Evolutionary conservation across 2,329 filamentous ascomycete species (phyloP).

Genomic region (Cordyceps militaris): DNA sequence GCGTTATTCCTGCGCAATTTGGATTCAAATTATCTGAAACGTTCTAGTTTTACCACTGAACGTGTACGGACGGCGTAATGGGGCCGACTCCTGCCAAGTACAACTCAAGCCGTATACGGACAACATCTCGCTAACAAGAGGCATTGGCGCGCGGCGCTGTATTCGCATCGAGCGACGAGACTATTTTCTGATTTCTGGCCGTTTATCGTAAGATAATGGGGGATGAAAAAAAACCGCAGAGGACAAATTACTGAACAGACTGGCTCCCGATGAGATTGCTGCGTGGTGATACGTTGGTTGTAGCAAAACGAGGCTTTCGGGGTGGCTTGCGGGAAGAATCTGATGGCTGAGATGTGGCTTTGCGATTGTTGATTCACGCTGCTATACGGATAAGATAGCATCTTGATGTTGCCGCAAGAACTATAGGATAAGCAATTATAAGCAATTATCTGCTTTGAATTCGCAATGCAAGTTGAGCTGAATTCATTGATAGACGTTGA

Average conservation of each 20-base stretch:
- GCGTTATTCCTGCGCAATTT: neutral
- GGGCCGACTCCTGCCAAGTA: neutral
- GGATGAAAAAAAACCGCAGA: neutral
- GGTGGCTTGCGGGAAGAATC: neutral
- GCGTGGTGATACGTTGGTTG: neutral
- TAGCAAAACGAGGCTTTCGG: neutral
- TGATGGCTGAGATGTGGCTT: neutral
- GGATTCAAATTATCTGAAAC: neutral
- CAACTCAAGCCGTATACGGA: neutral
- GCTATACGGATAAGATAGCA: neutral
- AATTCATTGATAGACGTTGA: no score
- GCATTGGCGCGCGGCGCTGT: neutral
- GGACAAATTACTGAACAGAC: neutral
- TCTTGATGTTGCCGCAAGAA: no score
- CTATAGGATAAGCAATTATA: no score
- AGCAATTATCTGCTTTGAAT: no score
- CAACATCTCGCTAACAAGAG: neutral
- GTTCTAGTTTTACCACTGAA: neutral
- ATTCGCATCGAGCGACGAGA: neutral
- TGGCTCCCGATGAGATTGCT: neutral
- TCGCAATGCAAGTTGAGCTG: no score
- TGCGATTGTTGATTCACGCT: neutral
- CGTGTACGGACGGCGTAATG: neutral
- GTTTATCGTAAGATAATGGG: neutral
- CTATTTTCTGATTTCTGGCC: neutral